Base-by-base conservation (phyloP, 768 basidiomycete species). In the Leucocoprinus birnbaumii region DNA sequence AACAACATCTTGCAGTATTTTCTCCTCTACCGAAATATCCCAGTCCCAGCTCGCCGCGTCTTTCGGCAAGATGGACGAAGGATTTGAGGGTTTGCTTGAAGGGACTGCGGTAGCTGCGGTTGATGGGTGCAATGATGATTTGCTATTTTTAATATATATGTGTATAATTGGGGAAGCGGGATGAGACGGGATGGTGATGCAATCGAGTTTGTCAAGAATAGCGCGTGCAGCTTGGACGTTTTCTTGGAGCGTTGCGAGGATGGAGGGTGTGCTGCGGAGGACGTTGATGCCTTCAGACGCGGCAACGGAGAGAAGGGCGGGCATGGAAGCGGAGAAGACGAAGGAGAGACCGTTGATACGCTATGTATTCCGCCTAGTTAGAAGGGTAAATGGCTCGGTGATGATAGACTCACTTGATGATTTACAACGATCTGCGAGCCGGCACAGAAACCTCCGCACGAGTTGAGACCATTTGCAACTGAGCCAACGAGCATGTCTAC, bases 401-500 rank as follows among this genome's bases (percentile, higher is more conserved):
- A 1, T 22, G 9, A 31, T 11, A 26, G 50, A 71, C 61, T 19
- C 61, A 89, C 91, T 78, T 94, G 96, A 65, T 99, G 96, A 59
- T 91, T 83, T 21, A 93, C 83, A 26, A 97, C 90, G 38, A 83
- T 79, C 16, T 71, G 70, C 1, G 90, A 88, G 22, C 97, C 97
- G 2, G 93, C 93, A 64, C 96, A 98, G 80, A 98, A 99, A 1
- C 97, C 97, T 46, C 96, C 97, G 1, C 80, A 79, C 0, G 95
- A 83, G 56, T 83, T 84, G 18, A 98, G 80, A 13, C 89, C 89
- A 35, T 80, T 93, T 0, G 94, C 88, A 57, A 92, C 80, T 22
- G 92, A 95, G 2, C 94, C 96, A 2, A 96, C 76, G n/a, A 98
- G 78, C 80, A 98, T 94, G 70, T 99, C 97, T 14, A 98, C 86